Percentiles rank a stretch among this genome's conserved stretches.
These are phyloP conservation scores for Cladosporium oxysporum DNA, from an alignment of 2,329 filamentous ascomycete species.

Conservation along the genomic window DNA sequence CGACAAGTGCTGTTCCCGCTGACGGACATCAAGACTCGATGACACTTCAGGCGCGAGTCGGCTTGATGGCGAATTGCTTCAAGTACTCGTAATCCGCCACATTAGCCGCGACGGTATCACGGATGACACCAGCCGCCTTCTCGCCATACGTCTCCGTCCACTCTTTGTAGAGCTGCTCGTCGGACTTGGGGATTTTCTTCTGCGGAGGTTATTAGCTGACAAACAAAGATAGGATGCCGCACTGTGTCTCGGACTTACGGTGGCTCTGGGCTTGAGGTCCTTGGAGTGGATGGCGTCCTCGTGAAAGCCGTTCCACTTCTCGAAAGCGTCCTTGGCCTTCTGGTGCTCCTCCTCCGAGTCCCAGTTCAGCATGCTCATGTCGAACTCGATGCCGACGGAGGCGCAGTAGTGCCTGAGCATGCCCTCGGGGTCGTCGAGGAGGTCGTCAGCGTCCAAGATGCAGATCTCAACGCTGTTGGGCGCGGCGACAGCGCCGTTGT, in stretches of 20 bases:
- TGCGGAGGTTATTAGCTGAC: conserved; percentile 28
- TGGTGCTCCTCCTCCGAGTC: conserved; percentile 70
- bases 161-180: conserved; percentile 67
- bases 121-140: conserved; percentile 69
- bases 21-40: neutral
- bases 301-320: conserved; percentile 97
- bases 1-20: neutral
- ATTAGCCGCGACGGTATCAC: conserved; percentile 70
- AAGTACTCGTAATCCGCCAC: conserved; percentile 77
- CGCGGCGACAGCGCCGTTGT: conserved; percentile 35
- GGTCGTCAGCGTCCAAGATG: conserved; percentile 89
- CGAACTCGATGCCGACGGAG: conserved; percentile 75
- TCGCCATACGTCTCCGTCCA: conserved; percentile 76
- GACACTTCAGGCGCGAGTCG: conserved; percentile 1
- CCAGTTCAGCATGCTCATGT: conserved; percentile 80
- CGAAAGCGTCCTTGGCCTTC: conserved; percentile 73
- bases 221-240: conserved; percentile 9
- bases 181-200: conserved; percentile 63
- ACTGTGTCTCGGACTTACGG: conserved; percentile 48
- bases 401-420: conserved; percentile 79
- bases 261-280: conserved; percentile 68
- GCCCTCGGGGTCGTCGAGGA: conserved; percentile 79
- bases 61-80: conserved; percentile 71
- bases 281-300: conserved; percentile 88
- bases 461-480: conserved; percentile 64